phyloP scores from a whole-genome alignment of 164 flowering plant species.

The Berberis vulgaris region DNA sequence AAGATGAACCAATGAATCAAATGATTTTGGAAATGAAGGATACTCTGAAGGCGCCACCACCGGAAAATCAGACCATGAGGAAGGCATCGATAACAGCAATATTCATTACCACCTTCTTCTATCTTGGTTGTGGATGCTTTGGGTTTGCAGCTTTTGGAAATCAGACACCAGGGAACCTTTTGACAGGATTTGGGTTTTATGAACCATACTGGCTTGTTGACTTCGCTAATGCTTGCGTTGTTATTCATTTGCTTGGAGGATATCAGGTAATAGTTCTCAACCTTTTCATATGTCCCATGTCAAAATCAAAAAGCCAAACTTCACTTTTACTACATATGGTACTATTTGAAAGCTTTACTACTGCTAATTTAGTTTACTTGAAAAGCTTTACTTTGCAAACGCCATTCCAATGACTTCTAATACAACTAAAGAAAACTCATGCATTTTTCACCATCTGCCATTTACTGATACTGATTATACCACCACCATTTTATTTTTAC shows the following conservation, averaged over 20 bases:
- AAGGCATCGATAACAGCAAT: slow-evolving; percentile 46
- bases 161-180: slow-evolving; percentile 56
- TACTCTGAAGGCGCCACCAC: slow-evolving; percentile 60
- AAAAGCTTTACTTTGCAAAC: too few species aligned
- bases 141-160: slow-evolving; percentile 79
- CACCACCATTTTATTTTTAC: too few species aligned
- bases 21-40: slow-evolving; percentile 31
- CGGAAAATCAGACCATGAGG: slow-evolving; percentile 63
- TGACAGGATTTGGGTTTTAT: slow-evolving; percentile 63
- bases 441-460: too few species aligned
- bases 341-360: too few species aligned
- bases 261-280: slow-evolving; percentile 41
- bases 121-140: slow-evolving; percentile 61
- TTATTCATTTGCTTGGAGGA: slow-evolving; percentile 62
- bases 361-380: too few species aligned
- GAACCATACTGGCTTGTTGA: slow-evolving; percentile 64
- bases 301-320: neutral
- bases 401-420: too few species aligned
- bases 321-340: neutral
- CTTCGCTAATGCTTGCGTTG: slow-evolving; percentile 60
- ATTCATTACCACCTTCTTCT: slow-evolving; percentile 55
- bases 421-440: too few species aligned
- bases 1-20: slow-evolving; percentile 1
- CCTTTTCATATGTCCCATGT: too few species aligned
- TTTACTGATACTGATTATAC: too few species aligned